Evolutionary conservation across 345 rosid species (phyloP).

Genomic region (Citrus mangshanensis): DNA sequence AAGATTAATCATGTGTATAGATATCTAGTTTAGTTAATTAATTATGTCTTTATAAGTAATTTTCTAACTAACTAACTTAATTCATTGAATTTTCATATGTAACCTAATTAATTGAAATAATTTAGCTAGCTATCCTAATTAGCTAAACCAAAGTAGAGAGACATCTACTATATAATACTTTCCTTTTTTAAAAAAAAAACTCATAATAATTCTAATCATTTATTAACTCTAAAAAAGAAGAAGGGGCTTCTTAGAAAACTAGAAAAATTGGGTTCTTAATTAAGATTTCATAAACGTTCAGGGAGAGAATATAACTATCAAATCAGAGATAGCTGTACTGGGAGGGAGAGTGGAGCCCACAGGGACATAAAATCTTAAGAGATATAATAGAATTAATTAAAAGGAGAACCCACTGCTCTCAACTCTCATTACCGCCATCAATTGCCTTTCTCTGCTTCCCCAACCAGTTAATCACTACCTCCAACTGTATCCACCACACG

Average conservation of each 20-base stretch:
- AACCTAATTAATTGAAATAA: no score
- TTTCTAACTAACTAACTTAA: no score
- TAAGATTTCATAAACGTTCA: background rate
- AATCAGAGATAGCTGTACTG: slow-evolving; percentile 23
- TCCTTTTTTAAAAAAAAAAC: no score
- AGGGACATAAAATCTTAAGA: background rate
- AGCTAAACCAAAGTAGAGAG: no score
- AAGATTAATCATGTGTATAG: no score
- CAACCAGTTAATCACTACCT: no score
- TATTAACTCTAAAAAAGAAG: background rate
- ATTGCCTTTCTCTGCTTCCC: slow-evolving; percentile 8
- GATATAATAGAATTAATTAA: background rate
- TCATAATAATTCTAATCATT: no score
- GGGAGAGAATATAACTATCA: background rate
- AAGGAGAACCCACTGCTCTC: background rate
- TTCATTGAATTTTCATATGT: no score
- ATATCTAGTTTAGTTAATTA: no score
- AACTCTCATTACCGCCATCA: slow-evolving; percentile 31
- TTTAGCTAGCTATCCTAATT: no score
- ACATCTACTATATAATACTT: no score
- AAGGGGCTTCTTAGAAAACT: background rate
- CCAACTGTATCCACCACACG: background rate
- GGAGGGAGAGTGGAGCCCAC: slow-evolving; percentile 17
- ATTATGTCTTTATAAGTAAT: no score
- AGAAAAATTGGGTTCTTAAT: background rate